Conservation (phyloP, 257 asterid genomes). For the Mentha longifolia region DNA sequence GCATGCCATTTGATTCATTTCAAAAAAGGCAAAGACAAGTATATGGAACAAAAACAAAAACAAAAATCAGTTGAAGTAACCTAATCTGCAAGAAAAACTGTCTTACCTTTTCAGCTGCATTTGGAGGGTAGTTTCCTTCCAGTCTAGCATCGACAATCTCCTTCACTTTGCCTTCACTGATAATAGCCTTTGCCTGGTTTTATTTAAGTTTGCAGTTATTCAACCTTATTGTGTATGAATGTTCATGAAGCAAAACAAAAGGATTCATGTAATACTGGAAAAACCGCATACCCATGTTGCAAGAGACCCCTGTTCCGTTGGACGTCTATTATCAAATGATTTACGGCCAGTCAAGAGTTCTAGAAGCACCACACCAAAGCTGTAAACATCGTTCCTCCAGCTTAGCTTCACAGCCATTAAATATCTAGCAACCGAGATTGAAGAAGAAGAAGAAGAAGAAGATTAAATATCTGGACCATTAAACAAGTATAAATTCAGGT, state of each 20-base stretch:
- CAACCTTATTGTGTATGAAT: background rate
- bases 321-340: background rate
- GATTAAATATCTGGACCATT: no score
- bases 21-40: background rate
- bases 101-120: background rate
- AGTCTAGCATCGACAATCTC: background rate
- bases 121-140: background rate
- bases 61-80: background rate
- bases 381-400: conserved; percentile 9
- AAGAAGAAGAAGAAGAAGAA: no score
- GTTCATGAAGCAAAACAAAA: background rate
- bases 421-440: background rate
- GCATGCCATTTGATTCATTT: background rate
- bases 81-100: background rate
- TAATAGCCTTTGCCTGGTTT: conserved; percentile 1
- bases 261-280: no score
- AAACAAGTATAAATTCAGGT: no score
- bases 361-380: conserved; percentile 2
- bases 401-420: background rate
- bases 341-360: conserved; percentile 12
- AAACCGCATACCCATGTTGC: background rate
- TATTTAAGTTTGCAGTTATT: background rate
- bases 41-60: background rate
- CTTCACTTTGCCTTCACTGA: background rate
- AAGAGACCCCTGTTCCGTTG: background rate